Evolutionary conservation across 305 asterid genomes (phyloP), one percentile per base, ranked within the genome.

Genomic region (Fraxinus sp.): DNA sequence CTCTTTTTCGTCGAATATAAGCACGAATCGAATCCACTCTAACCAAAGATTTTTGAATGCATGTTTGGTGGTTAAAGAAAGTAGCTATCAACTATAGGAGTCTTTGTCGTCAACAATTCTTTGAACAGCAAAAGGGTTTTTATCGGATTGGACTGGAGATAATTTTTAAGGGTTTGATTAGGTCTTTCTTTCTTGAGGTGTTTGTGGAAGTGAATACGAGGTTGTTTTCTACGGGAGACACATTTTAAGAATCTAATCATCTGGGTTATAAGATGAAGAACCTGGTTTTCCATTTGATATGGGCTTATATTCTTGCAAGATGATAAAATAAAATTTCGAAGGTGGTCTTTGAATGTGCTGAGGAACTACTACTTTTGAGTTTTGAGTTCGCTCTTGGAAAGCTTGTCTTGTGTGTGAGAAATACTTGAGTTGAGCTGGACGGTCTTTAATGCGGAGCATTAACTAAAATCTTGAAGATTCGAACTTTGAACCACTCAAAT

Each of bases 1-100:
- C 22, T 77, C 78, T 75, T 24, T 80, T 86, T 36, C 43, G 39
- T 78, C 71, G 72, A 37, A 84, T 84, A 80, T 75, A 88, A 77
- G 77, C 74, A 81, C 84, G 81, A 55, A 86, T 79, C 87, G 81
- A 55, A 86, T 79, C 87, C 87, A 83, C 87, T 9, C 3, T 57
- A 3, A 7, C 78, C n/a, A 77, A 4, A 59, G 79, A 78, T 62
- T 35, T 84, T 28, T 28, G 32, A 62, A 81, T 46, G 73, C 89
- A 75, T 37, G 87, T 75, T 84, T 84, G 82, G 80, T 79, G 35
- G 73, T 16, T 84, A 14, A 62, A 86, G 86, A 82, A 87, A 66
- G 84, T 86, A 84, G 73, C 84, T 86, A 68, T 84, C 87, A 81
- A 81, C 41, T 8, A 77, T 62, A 36, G 81, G 82, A 55, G 76